These are phyloP conservation scores for Colletotrichum cuscutae DNA, from an alignment of 2,329 filamentous ascomycete species.

Conservation along the genomic window DNA sequence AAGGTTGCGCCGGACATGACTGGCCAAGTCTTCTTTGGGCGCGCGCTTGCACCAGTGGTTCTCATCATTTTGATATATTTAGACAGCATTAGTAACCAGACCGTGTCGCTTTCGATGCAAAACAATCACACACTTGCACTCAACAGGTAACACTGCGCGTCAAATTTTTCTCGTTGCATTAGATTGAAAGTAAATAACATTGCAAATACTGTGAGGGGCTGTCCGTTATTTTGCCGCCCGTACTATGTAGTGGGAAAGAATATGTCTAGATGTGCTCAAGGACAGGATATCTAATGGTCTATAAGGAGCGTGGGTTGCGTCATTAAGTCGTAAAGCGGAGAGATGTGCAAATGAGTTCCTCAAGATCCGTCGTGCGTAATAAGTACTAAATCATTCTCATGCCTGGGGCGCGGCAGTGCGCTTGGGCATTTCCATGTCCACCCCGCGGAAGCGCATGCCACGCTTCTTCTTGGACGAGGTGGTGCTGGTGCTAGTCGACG, in stretches of 20 bases:
- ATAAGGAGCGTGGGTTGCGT: not conserved
- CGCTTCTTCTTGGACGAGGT: slow-evolving; percentile 15
- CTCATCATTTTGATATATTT: rapidly evolving
- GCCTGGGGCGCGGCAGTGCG: slow-evolving; percentile 10
- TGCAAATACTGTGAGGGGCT: not conserved
- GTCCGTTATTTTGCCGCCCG: not conserved
- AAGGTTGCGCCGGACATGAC: no score
- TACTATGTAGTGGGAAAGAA: not conserved
- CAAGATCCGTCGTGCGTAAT: not conserved
- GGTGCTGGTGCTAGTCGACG: not conserved
- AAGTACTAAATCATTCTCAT: not conserved
- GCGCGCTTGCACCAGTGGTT: no score
- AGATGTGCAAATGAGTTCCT: not conserved
- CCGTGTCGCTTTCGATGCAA: no score
- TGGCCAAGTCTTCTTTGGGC: no score
- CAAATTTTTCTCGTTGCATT: not conserved
- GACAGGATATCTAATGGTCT: slow-evolving; percentile 12
- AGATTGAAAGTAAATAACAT: not conserved
- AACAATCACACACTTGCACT: no score
- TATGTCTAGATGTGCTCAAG: not conserved
- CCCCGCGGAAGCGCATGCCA: slow-evolving; percentile 12
- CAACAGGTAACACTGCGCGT: not conserved
- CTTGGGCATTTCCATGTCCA: slow-evolving; percentile 18
- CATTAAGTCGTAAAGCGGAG: not conserved
- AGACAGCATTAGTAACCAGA: no score